Percentiles rank a stretch among this genome's conserved stretches.
phyloP scores from a whole-genome alignment of 179 eudicot genomes.

The Dionaea muscipula region DNA sequence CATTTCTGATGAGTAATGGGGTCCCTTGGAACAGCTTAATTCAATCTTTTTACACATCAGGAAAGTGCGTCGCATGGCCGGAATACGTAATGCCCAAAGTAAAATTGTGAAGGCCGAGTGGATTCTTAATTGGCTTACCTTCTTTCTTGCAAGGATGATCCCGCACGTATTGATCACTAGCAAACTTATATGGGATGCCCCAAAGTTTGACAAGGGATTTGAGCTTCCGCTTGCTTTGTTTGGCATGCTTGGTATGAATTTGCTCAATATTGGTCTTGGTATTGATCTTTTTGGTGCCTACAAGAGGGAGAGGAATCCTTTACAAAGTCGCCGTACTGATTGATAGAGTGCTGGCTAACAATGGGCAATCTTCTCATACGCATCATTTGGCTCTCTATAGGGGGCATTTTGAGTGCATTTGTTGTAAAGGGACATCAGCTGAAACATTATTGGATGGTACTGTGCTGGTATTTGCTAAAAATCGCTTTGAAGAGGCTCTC shows the following conservation, averaged over 20 bases:
- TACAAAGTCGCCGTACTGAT: slow-evolving; percentile 14
- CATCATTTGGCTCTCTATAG: too few species aligned
- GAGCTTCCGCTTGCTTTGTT: slow-evolving; percentile 77
- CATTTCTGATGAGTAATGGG: not conserved
- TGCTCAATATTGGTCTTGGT: slow-evolving; percentile 60
- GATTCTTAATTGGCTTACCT: slow-evolving; percentile 57
- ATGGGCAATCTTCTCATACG: too few species aligned
- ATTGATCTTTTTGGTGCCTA: slow-evolving; percentile 59
- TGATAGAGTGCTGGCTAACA: slow-evolving; percentile 9
- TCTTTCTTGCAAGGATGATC: slow-evolving; percentile 44
- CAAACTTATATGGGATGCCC: slow-evolving; percentile 64
- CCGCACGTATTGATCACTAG: slow-evolving; percentile 62
- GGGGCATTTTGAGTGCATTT: too few species aligned
- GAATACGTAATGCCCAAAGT: slow-evolving; percentile 50
- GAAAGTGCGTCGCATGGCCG: slow-evolving; percentile 70
- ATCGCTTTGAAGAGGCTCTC: too few species aligned
- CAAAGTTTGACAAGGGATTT: slow-evolving; percentile 60
- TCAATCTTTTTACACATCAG: slow-evolving; percentile 70
- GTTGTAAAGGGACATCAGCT: too few species aligned
- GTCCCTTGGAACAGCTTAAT: slow-evolving; percentile 41
- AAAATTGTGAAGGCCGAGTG: slow-evolving; percentile 66
- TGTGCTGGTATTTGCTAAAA: too few species aligned
- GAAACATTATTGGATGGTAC: too few species aligned
- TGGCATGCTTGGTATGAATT: slow-evolving; percentile 80
- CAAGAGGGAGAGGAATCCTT: slow-evolving; percentile 36